A percentile compares a stretch with the other conserved stretches of the same genome.
These are phyloP conservation scores for Alectoria sarmentosa DNA, from an alignment of 495 filamentous ascomycete species.

Conservation along the genomic window DNA sequence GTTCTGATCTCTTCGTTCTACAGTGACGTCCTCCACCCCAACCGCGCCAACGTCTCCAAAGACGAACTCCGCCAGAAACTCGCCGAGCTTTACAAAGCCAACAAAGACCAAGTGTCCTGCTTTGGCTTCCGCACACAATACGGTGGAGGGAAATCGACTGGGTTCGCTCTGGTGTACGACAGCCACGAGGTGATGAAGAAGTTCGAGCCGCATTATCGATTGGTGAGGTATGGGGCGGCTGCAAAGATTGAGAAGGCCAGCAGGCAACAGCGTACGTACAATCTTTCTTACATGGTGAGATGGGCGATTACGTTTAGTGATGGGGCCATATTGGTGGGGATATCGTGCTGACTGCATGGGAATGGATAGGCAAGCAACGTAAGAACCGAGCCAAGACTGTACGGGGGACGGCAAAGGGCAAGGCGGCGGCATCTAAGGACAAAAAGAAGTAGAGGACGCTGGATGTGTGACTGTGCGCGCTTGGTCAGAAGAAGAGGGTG, in stretches of 20 bases:
- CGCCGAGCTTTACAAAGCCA: slow-evolving; percentile 90
- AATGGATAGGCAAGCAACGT: slow-evolving; percentile 89
- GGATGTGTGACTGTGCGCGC: slow-evolving; percentile 28
- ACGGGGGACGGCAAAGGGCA: slow-evolving; percentile 84
- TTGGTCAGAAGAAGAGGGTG: slow-evolving; percentile 17
- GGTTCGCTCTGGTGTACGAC: slow-evolving; percentile 98
- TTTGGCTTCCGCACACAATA: slow-evolving; percentile 98
- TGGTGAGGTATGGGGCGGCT: slow-evolving; percentile 84
- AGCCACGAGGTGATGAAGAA: slow-evolving; percentile 96
- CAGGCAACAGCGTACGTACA: slow-evolving; percentile 94
- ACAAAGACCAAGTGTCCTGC: slow-evolving; percentile 92
- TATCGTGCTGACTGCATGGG: slow-evolving; percentile 2
- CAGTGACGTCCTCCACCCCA: slow-evolving; percentile 99
- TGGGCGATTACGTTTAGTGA: not conserved
- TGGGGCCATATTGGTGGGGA: too few relatives aligned
- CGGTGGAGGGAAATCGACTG: slow-evolving; percentile 98
- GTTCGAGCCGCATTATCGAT: slow-evolving; percentile 97
- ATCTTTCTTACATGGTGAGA: slow-evolving; percentile 1
- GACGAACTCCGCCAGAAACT: slow-evolving; percentile 95
- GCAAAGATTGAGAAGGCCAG: slow-evolving; percentile 90
- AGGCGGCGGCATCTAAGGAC: slow-evolving; percentile 74
- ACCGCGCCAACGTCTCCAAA: slow-evolving; percentile 97
- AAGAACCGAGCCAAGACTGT: slow-evolving; percentile 99
- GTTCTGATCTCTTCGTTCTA: not conserved
- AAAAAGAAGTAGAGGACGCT: slow-evolving; percentile 49